These are phyloP conservation scores for Bipolaris victoriae DNA, from an alignment of 2,329 filamentous ascomycete genomes.

Conservation along the genomic window DNA sequence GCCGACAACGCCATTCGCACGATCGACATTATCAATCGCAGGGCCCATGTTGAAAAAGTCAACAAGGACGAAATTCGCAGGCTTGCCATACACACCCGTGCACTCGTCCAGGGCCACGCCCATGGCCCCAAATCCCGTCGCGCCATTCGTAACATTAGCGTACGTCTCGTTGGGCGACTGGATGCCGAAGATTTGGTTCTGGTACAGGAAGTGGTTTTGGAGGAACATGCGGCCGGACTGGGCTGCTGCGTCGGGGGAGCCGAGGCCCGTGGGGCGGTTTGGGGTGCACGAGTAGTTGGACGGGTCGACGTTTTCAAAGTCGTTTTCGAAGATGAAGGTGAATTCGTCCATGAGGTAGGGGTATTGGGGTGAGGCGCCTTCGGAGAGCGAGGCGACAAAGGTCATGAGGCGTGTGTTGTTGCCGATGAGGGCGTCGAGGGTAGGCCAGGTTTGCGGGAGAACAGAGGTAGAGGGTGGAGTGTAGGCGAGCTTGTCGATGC, in stretches of 20 bases:
- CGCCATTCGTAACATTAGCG: conserved; percentile 69
- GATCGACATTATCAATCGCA: conserved; percentile 73
- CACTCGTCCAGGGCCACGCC: conserved; percentile 46
- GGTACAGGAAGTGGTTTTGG: conserved; percentile 82
- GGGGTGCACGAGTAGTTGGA: conserved; percentile 75
- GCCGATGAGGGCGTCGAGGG: conserved; percentile 71
- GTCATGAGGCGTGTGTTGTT: conserved; percentile 69
- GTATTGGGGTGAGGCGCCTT: conserved; percentile 42
- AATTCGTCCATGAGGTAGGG: conserved; percentile 70
- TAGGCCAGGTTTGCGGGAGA: conserved; percentile 69
- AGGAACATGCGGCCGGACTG: conserved; percentile 68
- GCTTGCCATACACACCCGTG: conserved; percentile 65
- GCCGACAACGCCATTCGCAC: conserved; percentile 64
- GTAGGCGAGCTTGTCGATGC: conserved; percentile 67
- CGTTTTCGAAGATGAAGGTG: conserved; percentile 73
- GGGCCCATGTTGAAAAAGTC: conserved; percentile 80
- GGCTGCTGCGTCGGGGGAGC: conserved; percentile 57
- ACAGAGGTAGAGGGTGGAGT: conserved; percentile 48
- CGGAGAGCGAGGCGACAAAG: conserved; percentile 65
- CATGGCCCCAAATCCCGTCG: conserved; percentile 62
- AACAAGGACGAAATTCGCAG: conserved; percentile 76
- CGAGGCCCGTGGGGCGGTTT: conserved; percentile 65
- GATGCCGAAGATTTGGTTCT: conserved; percentile 52
- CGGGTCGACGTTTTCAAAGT: conserved; percentile 67
- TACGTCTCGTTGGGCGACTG: conserved; percentile 54